Conservation (phyloP, 768 basidiomycete genomes). For the Calocybe cyanea region DNA sequence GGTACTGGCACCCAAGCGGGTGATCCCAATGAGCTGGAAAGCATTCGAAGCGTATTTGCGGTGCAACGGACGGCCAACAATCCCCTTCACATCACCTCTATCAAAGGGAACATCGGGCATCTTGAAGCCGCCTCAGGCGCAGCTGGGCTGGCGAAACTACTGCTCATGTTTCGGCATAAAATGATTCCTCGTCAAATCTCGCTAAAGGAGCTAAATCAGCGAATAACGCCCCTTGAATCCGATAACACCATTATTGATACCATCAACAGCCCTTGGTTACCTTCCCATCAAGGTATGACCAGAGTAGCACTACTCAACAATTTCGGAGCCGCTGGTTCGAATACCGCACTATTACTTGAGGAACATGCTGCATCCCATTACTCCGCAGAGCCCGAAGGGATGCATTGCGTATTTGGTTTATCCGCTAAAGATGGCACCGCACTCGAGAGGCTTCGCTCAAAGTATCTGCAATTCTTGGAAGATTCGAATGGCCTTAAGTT, state of each 20-base stretch:
- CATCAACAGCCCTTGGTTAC: slow-evolving; percentile 36
- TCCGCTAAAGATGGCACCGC: slow-evolving; percentile 54
- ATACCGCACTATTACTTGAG: slow-evolving; percentile 58
- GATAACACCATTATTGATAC: slow-evolving; percentile 51
- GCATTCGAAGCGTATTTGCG: slow-evolving; percentile 54
- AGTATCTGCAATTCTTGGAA: slow-evolving; percentile 48
- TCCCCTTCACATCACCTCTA: slow-evolving; percentile 60
- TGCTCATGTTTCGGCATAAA: slow-evolving; percentile 60
- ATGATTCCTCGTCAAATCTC: slow-evolving; percentile 61
- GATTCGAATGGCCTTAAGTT: slow-evolving; percentile 25
- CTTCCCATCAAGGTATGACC: slow-evolving; percentile 26
- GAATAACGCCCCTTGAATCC: slow-evolving; percentile 40
- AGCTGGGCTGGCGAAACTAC: slow-evolving; percentile 64
- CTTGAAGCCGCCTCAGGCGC: slow-evolving; percentile 74
- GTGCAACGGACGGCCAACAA: slow-evolving; percentile 36
- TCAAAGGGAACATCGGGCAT: slow-evolving; percentile 76
- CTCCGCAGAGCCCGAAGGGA: background rate
- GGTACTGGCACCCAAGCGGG: slow-evolving; percentile 74
- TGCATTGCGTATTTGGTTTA: slow-evolving; percentile 49
- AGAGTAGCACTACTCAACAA: slow-evolving; percentile 66
- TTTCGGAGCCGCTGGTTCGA: slow-evolving; percentile 74
- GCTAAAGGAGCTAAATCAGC: slow-evolving; percentile 51
- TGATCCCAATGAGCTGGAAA: slow-evolving; percentile 62
- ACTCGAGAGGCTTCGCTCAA: slow-evolving; percentile 42
- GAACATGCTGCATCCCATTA: slow-evolving; percentile 28